phyloP scores from a whole-genome alignment of 1,284 basidiomycete genomes.

The Puccinia horiana region DNA sequence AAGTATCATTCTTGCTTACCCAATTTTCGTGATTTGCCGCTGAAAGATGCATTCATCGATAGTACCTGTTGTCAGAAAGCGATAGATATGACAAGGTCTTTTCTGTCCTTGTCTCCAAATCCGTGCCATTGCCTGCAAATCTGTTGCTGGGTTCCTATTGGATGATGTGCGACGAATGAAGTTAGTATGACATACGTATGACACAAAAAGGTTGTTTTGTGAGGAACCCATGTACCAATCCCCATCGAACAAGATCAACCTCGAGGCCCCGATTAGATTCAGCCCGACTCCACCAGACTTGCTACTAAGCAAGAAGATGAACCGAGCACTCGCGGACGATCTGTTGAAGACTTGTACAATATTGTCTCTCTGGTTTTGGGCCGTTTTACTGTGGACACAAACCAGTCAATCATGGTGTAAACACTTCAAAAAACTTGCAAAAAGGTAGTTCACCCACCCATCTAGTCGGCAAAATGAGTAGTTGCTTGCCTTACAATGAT shows the following conservation, averaged over 20 bases:
- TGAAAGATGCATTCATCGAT: slow-evolving; percentile 62
- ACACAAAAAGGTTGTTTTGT: not conserved
- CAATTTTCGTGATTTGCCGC: slow-evolving; percentile 93
- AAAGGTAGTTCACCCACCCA: slow-evolving; percentile 62
- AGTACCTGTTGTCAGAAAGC: slow-evolving; percentile 67
- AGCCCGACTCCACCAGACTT: slow-evolving; percentile 95
- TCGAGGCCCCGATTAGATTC: slow-evolving; percentile 65
- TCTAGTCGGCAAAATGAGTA: slow-evolving; percentile 86
- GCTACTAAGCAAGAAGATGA: slow-evolving; percentile 88
- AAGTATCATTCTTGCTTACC: slow-evolving; percentile 56
- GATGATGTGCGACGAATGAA: not conserved
- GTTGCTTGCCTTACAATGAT: slow-evolving; percentile 72
- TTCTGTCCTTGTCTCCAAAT: slow-evolving; percentile 81
- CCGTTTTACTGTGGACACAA: slow-evolving; percentile 68
- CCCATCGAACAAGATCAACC: slow-evolving; percentile 77
- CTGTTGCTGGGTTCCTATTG: slow-evolving; percentile 62
- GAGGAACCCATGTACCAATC: slow-evolving; percentile 68
- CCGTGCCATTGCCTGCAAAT: slow-evolving; percentile 95
- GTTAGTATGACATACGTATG: not conserved
- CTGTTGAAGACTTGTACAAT: slow-evolving; percentile 76
- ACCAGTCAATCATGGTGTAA: not conserved
- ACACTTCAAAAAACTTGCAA: slow-evolving; percentile 41
- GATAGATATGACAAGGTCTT: slow-evolving; percentile 77
- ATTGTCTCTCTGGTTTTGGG: slow-evolving; percentile 76
- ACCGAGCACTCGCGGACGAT: slow-evolving; percentile 55